These are phyloP conservation scores for Jackrogersella minutella DNA, from an alignment of 495 filamentous ascomycete species.

Conservation along the genomic window DNA sequence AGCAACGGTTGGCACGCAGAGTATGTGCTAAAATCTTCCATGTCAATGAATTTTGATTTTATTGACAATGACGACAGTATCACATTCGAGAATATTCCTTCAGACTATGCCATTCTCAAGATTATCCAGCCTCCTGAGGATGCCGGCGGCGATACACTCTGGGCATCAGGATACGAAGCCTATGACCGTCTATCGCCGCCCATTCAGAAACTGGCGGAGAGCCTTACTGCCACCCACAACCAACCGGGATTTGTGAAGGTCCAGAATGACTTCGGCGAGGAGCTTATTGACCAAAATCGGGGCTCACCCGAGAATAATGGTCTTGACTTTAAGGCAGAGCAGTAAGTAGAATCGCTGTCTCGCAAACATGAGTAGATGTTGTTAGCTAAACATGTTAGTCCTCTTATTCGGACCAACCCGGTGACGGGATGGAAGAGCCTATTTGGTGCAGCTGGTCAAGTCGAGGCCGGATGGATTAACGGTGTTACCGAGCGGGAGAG, in stretches of 20 bases:
- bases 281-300: constrained; percentile 63
- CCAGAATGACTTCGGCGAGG: constrained; percentile 62
- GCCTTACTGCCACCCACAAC: constrained; percentile 69
- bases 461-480: constrained; percentile 68
- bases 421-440: constrained; percentile 78
- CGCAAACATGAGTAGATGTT: background rate
- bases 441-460: constrained; percentile 63
- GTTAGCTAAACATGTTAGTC: constrained; percentile 60
- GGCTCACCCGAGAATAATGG: constrained; percentile 73
- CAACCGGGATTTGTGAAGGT: constrained; percentile 64
- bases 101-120: constrained; percentile 68
- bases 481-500: constrained; percentile 69
- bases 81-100: constrained; percentile 66
- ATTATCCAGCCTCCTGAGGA: constrained; percentile 63
- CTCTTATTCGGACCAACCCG: constrained; percentile 75
- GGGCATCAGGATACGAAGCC: constrained; percentile 74
- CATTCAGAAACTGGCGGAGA: constrained; percentile 69
- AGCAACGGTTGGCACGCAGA: constrained; percentile 50
- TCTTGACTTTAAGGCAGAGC: constrained; percentile 64
- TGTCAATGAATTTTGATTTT: background rate
- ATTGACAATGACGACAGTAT: constrained; percentile 54
- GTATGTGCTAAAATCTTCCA: constrained; percentile 21
- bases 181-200: constrained; percentile 72
- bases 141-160: constrained; percentile 72
- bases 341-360: constrained; percentile 44